Conservation (phyloP, 768 basidiomycete species). For the Candolleomyces aberdarensis region DNA sequence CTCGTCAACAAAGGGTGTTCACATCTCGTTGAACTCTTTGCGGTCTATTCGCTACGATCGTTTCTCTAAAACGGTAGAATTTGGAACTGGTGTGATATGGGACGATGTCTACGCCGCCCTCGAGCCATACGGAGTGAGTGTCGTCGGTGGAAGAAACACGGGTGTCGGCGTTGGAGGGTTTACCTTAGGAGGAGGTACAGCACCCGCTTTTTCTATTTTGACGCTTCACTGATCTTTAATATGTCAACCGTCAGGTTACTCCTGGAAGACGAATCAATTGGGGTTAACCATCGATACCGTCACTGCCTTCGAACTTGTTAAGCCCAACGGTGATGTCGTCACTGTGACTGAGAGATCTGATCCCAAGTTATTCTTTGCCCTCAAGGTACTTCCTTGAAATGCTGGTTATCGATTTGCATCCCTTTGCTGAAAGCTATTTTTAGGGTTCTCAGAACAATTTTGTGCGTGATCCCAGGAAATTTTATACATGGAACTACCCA, state of each 20-base stretch:
- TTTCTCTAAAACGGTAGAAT: slow-evolving; percentile 32
- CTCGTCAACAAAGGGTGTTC: slow-evolving; percentile 58
- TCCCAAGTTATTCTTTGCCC: slow-evolving; percentile 39
- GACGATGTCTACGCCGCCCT: slow-evolving; percentile 60
- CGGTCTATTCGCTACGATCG: slow-evolving; percentile 41
- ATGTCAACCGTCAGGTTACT: slow-evolving; percentile 47
- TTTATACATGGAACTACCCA: background rate
- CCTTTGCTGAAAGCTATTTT: background rate
- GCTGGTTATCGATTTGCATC: background rate
- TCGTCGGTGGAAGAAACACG: slow-evolving; percentile 56
- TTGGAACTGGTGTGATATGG: slow-evolving; percentile 54
- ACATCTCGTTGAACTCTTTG: slow-evolving; percentile 54
- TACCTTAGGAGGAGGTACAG: slow-evolving; percentile 54
- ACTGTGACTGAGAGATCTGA: slow-evolving; percentile 31
- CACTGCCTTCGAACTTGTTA: slow-evolving; percentile 51
- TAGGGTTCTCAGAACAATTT: slow-evolving; percentile 67
- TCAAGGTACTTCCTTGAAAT: slow-evolving; percentile 12
- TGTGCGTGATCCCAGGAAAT: slow-evolving; percentile 16
- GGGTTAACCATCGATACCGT: slow-evolving; percentile 58
- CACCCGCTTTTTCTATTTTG: slow-evolving; percentile 25
- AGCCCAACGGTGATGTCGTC: slow-evolving; percentile 47
- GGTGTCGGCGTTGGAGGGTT: slow-evolving; percentile 62
- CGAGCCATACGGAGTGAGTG: slow-evolving; percentile 44
- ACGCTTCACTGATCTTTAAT: slow-evolving; percentile 1
- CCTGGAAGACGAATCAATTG: slow-evolving; percentile 60